Evolutionary conservation across 164 flowering plant species (phyloP).

Genomic region (Tinospora cordifolia): DNA sequence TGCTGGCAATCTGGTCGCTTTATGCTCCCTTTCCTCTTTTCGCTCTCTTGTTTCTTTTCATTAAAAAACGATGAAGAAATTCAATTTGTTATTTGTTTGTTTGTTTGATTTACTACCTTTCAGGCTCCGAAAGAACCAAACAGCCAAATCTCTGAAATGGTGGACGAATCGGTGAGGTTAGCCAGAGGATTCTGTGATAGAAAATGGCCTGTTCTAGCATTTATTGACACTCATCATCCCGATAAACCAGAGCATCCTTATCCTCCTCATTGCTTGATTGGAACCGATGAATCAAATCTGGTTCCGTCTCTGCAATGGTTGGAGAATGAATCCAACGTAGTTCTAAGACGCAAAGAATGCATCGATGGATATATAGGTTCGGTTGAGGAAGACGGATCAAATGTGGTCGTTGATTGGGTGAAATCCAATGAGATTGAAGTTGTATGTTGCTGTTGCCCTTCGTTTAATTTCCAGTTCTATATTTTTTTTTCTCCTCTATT

Average conservation of each 20-base stretch:
- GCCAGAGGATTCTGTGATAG: slow-evolving; percentile 58
- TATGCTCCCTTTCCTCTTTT: background rate
- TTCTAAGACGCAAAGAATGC: slow-evolving; percentile 69
- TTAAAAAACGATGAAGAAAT: background rate
- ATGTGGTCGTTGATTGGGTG: slow-evolving; percentile 74
- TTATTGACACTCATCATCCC: slow-evolving; percentile 78
- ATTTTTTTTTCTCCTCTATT: background rate
- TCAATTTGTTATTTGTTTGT: background rate
- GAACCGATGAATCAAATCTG: slow-evolving; percentile 70
- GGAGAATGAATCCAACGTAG: slow-evolving; percentile 64
- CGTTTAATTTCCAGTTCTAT: background rate
- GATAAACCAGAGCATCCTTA: slow-evolving; percentile 81
- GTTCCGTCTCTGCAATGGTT: slow-evolving; percentile 64
- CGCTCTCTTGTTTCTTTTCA: background rate
- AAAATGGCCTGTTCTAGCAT: slow-evolving; percentile 77
- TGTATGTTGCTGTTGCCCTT: slow-evolving; percentile 32
- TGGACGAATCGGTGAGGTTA: slow-evolving; percentile 53
- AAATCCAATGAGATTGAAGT: slow-evolving; percentile 50
- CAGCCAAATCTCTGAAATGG: slow-evolving; percentile 65
- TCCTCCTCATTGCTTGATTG: slow-evolving; percentile 83
- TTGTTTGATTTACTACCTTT: background rate
- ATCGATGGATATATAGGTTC: slow-evolving; percentile 80
- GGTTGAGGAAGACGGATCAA: slow-evolving; percentile 73
- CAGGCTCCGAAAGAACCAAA: slow-evolving; percentile 74
- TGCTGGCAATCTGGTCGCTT: slow-evolving; percentile 50